A percentile compares a stretch with the other conserved stretches of the same genome.
Conservation (phyloP, 2,329 filamentous ascomycete species). For the Exophiala viscosa region DNA sequence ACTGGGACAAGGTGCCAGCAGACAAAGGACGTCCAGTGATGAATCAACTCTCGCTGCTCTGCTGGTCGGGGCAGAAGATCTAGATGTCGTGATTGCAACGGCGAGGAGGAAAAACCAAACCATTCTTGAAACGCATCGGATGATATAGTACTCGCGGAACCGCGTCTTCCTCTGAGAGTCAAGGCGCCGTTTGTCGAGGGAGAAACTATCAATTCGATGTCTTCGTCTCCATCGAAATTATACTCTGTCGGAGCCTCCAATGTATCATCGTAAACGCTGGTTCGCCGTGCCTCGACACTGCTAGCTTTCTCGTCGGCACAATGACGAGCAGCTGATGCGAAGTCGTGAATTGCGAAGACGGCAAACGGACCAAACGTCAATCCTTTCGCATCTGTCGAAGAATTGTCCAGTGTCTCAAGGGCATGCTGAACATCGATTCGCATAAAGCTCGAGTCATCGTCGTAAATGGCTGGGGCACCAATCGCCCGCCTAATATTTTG, state of each 20-base stretch:
- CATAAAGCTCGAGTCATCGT: slow-evolving; percentile 15
- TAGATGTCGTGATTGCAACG: slow-evolving; percentile 10
- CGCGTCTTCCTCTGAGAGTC: not conserved
- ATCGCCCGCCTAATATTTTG: slow-evolving; percentile 23
- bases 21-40: slow-evolving; percentile 33
- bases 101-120: not conserved
- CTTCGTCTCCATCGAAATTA: not conserved
- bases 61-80: slow-evolving; percentile 18
- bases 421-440: slow-evolving; percentile 9
- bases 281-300: no score
- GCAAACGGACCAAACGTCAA: slow-evolving; percentile 19
- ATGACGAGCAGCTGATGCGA: not conserved
- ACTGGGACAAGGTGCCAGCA: slow-evolving; percentile 32
- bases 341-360: slow-evolving; percentile 9
- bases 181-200: not conserved
- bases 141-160: not conserved
- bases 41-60: slow-evolving; percentile 28
- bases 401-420: slow-evolving; percentile 12
- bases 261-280: no score
- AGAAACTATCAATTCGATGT: slow-evolving; percentile 14
- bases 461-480: slow-evolving; percentile 17
- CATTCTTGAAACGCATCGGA: not conserved
- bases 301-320: not conserved
- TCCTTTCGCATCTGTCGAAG: not conserved
- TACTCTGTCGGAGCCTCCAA: not conserved